Conservation (phyloP, 139 green algal species). For the Bryopsis sp. region DNA sequence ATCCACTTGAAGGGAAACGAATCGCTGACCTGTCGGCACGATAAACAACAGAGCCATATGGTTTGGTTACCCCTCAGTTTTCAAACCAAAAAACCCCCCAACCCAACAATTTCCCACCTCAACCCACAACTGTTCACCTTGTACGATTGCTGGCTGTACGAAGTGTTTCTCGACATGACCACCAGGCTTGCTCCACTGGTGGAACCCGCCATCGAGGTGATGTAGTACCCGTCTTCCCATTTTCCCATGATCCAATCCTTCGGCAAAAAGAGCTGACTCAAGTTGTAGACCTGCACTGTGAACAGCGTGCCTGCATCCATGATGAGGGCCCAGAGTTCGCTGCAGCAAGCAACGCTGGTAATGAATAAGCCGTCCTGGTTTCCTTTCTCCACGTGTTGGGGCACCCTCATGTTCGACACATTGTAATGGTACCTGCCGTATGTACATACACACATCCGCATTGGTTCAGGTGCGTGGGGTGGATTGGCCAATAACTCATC, state of each 20-base stretch:
- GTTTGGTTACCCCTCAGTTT: no score
- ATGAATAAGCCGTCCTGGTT: constrained; percentile 98
- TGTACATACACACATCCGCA: no score
- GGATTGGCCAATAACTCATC: no score
- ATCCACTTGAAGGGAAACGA: constrained; percentile 99
- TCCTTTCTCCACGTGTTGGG: constrained; percentile 94
- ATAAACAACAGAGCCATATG: background rate
- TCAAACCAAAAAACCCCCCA: no score
- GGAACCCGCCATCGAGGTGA: constrained; percentile 92
- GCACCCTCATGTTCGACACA: constrained; percentile 87
- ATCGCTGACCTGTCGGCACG: constrained; percentile 52
- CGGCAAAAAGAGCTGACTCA: constrained; percentile 86
- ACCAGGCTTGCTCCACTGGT: constrained; percentile 66
- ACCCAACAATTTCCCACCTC: no score
- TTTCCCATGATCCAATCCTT: constrained; percentile 99
- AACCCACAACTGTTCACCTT: constrained; percentile 79
- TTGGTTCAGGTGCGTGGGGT: no score
- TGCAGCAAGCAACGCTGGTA: constrained; percentile 86
- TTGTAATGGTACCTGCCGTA: constrained; percentile 99
- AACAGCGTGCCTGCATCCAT: constrained; percentile 96
- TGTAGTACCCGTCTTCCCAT: constrained; percentile 99
- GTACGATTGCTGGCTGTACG: constrained; percentile 99
- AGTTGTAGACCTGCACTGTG: constrained; percentile 76
- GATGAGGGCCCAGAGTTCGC: constrained; percentile 95
- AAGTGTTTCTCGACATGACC: constrained; percentile 92